Base-by-base conservation (phyloP, 1,284 basidiomycete genomes). In the Puccinia brachypodii region DNA sequence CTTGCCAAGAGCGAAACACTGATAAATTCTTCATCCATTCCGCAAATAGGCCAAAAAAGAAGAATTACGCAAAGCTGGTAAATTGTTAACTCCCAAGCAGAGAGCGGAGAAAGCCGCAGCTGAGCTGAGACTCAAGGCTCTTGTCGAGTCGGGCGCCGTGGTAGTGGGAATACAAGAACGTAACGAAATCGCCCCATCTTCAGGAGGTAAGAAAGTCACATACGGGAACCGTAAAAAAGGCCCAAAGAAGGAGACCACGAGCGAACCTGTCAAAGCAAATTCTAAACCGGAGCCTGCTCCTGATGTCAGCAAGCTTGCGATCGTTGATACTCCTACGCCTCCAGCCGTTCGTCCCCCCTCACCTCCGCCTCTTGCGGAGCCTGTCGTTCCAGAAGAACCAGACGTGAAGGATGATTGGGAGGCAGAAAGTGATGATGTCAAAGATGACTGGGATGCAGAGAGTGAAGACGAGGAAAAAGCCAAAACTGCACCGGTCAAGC, bases 91-190 rank as follows among this genome's bases (percentile, higher is more conserved):
- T 7, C 94, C 95, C 86, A 98, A 97, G 88, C 96, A 99, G 87
- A 98, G 96, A 88, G 93, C 94, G 85, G 96, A 98, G 87, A 92
- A 91, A 84, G 93, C 93, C 22, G 93, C 92, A 82, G 96, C 95
- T 9, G 96, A 98, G 87, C 91, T 94, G 50, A 91, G 96, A 81
- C 93, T 92, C 87, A 91, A 96, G 87, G 96, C 96, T 3, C 90
- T 99, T 82, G 89, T 99, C 74, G 91, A 92, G 31, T 93, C 94
- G 40, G 95, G 95, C 71, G 93, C 94, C 81, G 92, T 93, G 84
- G 92, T 99, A 83, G 95, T 96, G 84, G 97, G 94, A 58, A 91
- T 89, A 76, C 87, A 92, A 81, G 89, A 90, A 83, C 85, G 88
- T 47, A 88, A 89, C 33, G 89, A 88, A 72, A 88, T 87, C 81